Conservation (phyloP, 1,284 basidiomycete species). For the Vanrija sp. region DNA sequence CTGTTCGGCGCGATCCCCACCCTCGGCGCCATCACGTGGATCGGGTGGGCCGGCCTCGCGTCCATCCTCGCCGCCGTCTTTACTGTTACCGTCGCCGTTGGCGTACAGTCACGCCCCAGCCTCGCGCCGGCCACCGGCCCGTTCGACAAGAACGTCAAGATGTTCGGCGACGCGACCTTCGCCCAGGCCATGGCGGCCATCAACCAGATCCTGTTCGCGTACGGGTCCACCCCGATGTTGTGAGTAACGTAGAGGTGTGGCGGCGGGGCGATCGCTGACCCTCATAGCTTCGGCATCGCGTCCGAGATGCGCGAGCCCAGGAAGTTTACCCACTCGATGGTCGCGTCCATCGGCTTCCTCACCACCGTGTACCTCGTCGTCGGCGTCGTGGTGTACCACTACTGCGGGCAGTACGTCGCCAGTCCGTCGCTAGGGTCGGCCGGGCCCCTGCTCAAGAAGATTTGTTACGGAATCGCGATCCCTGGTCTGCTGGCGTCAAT, state of each 20-base stretch:
- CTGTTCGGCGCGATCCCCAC: conserved; percentile 29
- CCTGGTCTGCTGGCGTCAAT: conserved; percentile 8
- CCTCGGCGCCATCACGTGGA: conserved; percentile 26
- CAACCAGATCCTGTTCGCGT: background rate
- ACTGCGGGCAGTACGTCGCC: conserved; percentile 21
- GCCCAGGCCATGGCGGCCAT: background rate
- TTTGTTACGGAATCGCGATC: conserved; percentile 30
- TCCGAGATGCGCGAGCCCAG: background rate
- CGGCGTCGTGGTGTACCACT: conserved; percentile 9
- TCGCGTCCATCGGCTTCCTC: background rate
- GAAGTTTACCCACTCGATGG: background rate
- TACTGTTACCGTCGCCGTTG: conserved; percentile 38
- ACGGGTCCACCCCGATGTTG: background rate
- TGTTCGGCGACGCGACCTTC: background rate
- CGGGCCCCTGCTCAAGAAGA: conserved; percentile 5
- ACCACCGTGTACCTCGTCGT: background rate
- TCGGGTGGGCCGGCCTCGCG: conserved; percentile 35
- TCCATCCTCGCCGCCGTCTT: conserved; percentile 27
- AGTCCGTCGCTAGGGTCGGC: conserved; percentile 14
- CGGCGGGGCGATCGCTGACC: too few relatives aligned
- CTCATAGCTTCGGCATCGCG: conserved; percentile 3
- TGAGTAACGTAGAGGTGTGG: too few relatives aligned
- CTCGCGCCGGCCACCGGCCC: conserved; percentile 29
- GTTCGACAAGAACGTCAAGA: background rate
- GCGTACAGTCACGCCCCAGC: conserved; percentile 34